These are phyloP conservation scores for Coemansia sp. DNA, from an alignment of 192 early-diverging fungal genomes.

Conservation along the genomic window DNA sequence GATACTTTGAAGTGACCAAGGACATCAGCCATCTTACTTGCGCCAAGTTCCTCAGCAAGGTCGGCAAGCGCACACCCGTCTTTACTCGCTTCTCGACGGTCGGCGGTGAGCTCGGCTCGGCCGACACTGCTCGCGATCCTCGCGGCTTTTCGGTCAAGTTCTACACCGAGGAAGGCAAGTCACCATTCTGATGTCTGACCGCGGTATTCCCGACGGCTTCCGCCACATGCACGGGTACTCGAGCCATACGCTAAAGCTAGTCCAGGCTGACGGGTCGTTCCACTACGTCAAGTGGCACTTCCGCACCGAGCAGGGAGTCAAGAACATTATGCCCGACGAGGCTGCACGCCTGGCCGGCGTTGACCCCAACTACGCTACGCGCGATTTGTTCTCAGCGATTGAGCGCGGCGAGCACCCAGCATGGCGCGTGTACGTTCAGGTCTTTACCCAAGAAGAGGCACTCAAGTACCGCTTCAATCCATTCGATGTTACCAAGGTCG, in stretches of 20 bases:
- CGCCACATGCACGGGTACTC: conserved; percentile 85
- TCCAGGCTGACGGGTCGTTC: conserved; percentile 64
- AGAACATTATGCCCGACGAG: conserved; percentile 67
- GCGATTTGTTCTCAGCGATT: conserved; percentile 76
- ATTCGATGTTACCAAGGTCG: conserved; percentile 85
- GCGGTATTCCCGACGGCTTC: conserved; percentile 77
- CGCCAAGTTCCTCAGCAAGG: conserved; percentile 70
- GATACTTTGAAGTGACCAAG: conserved; percentile 78
- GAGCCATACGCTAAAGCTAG: conserved; percentile 73
- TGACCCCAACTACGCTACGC: conserved; percentile 76
- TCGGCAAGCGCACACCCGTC: conserved; percentile 78
- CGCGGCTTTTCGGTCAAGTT: conserved; percentile 84
- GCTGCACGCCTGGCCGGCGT: conserved; percentile 60
- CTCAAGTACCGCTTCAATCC: conserved; percentile 73
- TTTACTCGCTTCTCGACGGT: conserved; percentile 84
- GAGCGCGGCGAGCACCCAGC: conserved; percentile 67
- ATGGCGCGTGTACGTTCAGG: conserved; percentile 75
- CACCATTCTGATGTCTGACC: conserved; percentile 81
- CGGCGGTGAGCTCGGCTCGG: conserved; percentile 70
- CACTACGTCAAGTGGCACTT: conserved; percentile 84
- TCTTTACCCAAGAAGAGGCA: conserved; percentile 72
- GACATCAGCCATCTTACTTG: conserved; percentile 70
- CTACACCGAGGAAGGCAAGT: conserved; percentile 87
- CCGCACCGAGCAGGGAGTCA: conserved; percentile 77
- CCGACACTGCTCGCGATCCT: conserved; percentile 78